Percentiles rank a stretch among this genome's conserved stretches.
These are phyloP conservation scores for Lentinula edodes DNA, from an alignment of 768 basidiomycete species.

Conservation along the genomic window DNA sequence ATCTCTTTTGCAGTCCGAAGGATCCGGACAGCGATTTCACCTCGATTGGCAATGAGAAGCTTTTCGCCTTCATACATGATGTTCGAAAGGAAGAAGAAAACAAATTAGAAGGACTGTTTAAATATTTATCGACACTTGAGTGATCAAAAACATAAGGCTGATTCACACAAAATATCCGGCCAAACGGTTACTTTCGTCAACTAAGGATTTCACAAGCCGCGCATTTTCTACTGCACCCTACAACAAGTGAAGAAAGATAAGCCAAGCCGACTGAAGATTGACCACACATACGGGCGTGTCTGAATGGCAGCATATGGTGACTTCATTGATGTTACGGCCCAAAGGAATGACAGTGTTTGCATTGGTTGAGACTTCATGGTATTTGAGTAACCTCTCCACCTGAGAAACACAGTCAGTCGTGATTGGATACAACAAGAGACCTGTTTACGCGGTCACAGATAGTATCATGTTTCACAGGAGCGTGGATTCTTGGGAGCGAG, in stretches of 20 bases:
- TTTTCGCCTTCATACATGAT: slow-evolving; percentile 12
- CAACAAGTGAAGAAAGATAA: neutral
- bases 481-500: slow-evolving; percentile 37
- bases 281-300: slow-evolving; percentile 49
- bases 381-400: slow-evolving; percentile 26
- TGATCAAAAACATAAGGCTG: neutral
- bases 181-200: slow-evolving; percentile 45
- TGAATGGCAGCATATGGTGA: slow-evolving; percentile 63
- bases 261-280: neutral
- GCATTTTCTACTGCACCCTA: slow-evolving; percentile 53
- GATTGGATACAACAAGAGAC: neutral
- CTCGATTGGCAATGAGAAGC: slow-evolving; percentile 59
- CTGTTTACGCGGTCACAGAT: slow-evolving; percentile 38
- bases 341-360: slow-evolving; percentile 36
- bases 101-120: neutral
- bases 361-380: slow-evolving; percentile 43
- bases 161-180: slow-evolving; percentile 21
- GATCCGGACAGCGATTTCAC: slow-evolving; percentile 66
- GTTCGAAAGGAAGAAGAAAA: neutral
- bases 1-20: slow-evolving; percentile 50
- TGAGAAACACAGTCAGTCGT: neutral
- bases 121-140: neutral
- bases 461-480: slow-evolving; percentile 34
- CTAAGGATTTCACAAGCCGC: slow-evolving; percentile 43
- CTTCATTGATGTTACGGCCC: slow-evolving; percentile 36